A percentile compares a stretch with the other conserved stretches of the same genome.
Conservation (phyloP, 768 basidiomycete genomes). For the Boletus tomentosulus region DNA sequence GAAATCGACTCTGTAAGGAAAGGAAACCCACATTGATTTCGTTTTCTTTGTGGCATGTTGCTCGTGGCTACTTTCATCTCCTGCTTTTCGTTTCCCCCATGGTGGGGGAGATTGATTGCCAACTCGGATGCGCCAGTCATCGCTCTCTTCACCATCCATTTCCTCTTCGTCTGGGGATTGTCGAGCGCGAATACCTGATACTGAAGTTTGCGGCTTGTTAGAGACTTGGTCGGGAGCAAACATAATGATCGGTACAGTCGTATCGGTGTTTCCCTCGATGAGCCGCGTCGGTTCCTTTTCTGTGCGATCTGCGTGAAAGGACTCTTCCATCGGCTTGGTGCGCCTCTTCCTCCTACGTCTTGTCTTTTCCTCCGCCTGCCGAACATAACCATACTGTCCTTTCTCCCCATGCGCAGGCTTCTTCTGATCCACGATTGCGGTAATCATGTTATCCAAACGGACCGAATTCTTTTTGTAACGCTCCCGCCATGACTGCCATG, state of each 20-base stretch:
- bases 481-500: constrained; percentile 89
- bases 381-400: constrained; percentile 80
- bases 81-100: constrained; percentile 63
- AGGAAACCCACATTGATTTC: constrained; percentile 37
- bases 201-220: constrained; percentile 27
- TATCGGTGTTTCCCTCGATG: constrained; percentile 5
- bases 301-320: constrained; percentile 17
- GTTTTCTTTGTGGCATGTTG: constrained; percentile 38
- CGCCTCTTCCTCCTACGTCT: constrained; percentile 54
- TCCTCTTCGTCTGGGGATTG: constrained; percentile 60
- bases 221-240: constrained; percentile 22
- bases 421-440: constrained; percentile 63
- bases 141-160: constrained; percentile 52
- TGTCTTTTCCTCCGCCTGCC: constrained; percentile 65
- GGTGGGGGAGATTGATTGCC: constrained; percentile 59
- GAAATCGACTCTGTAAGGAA: not conserved
- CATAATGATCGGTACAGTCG: constrained; percentile 24
- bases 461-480: constrained; percentile 79
- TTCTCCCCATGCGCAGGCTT: constrained; percentile 69
- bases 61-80: constrained; percentile 34
- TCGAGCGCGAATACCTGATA: constrained; percentile 23
- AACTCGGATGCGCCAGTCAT: constrained; percentile 64
- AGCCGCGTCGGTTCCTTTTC: constrained; percentile 15
- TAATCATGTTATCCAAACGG: constrained; percentile 62
- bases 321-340: constrained; percentile 28